Base-by-base conservation (phyloP, 2,329 filamentous ascomycete genomes). In the Trichoderma lentiforme region DNA sequence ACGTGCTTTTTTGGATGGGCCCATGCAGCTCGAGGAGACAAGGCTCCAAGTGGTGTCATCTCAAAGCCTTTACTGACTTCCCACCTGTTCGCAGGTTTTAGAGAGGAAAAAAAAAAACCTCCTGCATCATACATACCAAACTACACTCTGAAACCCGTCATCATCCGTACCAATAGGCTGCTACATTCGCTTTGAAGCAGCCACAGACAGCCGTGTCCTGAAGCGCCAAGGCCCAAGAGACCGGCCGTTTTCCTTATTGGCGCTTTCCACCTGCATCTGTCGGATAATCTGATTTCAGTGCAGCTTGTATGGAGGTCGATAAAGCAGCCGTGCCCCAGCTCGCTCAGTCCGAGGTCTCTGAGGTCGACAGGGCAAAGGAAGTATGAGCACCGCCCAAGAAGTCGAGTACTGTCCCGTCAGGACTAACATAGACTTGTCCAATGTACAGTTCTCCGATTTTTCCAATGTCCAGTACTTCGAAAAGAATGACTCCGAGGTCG, bases 391-490 rank as follows among this genome's bases (percentile, higher is more conserved):
- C 75, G 76, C 76, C 76, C 78, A 77, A 73, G 78, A 76, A 68
- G 77, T 82, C 73, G 79, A 82, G 70, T 80, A 78, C 77, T 82
- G 82, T 80, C 80, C 82, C 58, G 78, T 78, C 68, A 79, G 83
- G 81, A 76, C 82, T 71, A 79, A 81, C 73, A 72, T 82, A 78
- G 79, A 82, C 76, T 82, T 77, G 74, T 76, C 77, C 72, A 75
- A 81, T 74, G 79, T 85, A 71, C 80, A 84, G 74, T 82, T 79
- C 73, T 81, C 83, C 73, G 78, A 85, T 75, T 85, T 82, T 78
- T 83, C 81, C 73, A 79, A 83, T 36, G 77, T 85, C 65, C 79
- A 84, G 73, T 85, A 81, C 75, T 81, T 80, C 67, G 77, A 82
- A 66, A 74, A 77, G 11, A 78, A 80, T 51, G 80, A 84, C 71